These are phyloP conservation scores for Boechera divaricarpa DNA, from an alignment of 345 rosid genomes.

Conservation along the genomic window DNA sequence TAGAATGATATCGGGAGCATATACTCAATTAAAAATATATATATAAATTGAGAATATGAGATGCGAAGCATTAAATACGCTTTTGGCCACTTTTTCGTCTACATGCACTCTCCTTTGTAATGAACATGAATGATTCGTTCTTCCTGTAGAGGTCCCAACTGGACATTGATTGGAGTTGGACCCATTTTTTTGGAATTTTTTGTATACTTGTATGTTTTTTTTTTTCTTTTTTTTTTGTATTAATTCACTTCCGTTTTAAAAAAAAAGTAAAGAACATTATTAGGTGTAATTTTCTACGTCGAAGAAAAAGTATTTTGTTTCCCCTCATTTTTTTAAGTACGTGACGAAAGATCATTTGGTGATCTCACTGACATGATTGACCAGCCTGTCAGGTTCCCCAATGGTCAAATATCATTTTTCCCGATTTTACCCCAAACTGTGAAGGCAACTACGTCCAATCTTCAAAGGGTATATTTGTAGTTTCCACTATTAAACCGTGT, in stretches of 20 bases:
- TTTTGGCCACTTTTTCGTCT: constrained; percentile 26
- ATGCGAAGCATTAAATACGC: background rate
- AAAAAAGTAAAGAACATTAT: too few relatives aligned
- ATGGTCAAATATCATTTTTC: constrained; percentile 10
- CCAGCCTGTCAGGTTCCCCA: constrained; percentile 34
- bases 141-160: background rate
- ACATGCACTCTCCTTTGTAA: constrained; percentile 30
- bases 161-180: constrained; percentile 13
- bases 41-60: too few relatives aligned
- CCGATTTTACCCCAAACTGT: constrained; percentile 8
- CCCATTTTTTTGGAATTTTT: background rate
- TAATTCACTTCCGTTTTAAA: too few relatives aligned
- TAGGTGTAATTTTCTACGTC: constrained; percentile 4
- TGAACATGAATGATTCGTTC: background rate
- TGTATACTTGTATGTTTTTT: too few relatives aligned
- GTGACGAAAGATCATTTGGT: constrained; percentile 32
- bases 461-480: constrained; percentile 21
- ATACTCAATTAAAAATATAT: too few relatives aligned
- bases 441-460: background rate
- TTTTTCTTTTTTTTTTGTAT: too few relatives aligned
- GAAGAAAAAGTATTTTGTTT: too few relatives aligned
- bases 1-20: too few relatives aligned
- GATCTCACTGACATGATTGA: constrained; percentile 7
- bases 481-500: background rate
- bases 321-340: background rate